Conservation (phyloP, 2,329 filamentous ascomycete species). For the Gyromitra esculenta region DNA sequence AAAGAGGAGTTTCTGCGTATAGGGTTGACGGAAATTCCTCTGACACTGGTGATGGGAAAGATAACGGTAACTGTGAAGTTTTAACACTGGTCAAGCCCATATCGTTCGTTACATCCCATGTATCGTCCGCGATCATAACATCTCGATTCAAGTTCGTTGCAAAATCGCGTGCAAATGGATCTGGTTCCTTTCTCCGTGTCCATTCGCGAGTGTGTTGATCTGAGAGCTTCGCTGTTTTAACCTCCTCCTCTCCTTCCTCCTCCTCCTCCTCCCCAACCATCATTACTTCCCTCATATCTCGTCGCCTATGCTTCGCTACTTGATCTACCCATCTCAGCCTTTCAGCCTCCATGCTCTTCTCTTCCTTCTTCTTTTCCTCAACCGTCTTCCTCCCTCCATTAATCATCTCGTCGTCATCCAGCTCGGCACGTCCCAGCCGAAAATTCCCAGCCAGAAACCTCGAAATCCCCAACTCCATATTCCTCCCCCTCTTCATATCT, state of each 20-base stretch:
- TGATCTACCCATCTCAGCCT: constrained; percentile 50
- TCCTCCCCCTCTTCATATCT: constrained; percentile 52
- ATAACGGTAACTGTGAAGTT: constrained; percentile 42
- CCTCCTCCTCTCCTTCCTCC: constrained; percentile 35
- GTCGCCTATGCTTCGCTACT: constrained; percentile 16
- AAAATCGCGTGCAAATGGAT: constrained; percentile 48
- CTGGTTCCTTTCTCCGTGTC: constrained; percentile 28
- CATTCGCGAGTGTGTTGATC: neutral
- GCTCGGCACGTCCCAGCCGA: constrained; percentile 49
- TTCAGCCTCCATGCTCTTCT: constrained; percentile 42
- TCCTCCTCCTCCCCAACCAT: constrained; percentile 25
- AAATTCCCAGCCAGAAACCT: constrained; percentile 57
- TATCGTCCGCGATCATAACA: constrained; percentile 8
- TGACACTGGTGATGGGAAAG: constrained; percentile 37
- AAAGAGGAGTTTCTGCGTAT: constrained; percentile 15
- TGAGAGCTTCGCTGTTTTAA: constrained; percentile 19
- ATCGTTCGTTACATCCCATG: constrained; percentile 8
- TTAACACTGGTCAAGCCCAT: constrained; percentile 34
- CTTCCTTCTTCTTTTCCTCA: constrained; percentile 43
- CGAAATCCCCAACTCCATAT: constrained; percentile 56
- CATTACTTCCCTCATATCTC: constrained; percentile 3
- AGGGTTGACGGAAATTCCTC: constrained; percentile 34
- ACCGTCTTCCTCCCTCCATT: constrained; percentile 41
- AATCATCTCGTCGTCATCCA: constrained; percentile 47
- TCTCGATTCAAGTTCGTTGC: constrained; percentile 26